Evolutionary conservation across 345 rosid genomes (phyloP).

Genomic region (Pistacia vera): DNA sequence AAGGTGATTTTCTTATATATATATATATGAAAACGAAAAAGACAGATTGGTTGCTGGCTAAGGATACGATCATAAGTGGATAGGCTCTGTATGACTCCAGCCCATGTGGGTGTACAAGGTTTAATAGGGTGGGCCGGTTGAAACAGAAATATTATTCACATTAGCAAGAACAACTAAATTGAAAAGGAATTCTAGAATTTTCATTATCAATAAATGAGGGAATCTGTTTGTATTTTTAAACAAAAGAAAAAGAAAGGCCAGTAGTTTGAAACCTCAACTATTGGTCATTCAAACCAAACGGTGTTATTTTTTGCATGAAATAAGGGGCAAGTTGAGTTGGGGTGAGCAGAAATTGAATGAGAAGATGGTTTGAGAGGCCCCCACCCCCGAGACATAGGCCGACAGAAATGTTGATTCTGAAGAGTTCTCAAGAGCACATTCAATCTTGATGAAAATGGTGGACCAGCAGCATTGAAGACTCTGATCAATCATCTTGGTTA

Average conservation of each 20-base stretch:
- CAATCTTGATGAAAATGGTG: background rate
- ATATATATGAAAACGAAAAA: no score
- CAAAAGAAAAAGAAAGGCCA: no score
- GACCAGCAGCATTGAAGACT: slow-evolving; percentile 1
- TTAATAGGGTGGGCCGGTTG: background rate
- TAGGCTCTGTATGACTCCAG: background rate
- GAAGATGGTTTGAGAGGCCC: background rate
- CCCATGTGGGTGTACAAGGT: background rate
- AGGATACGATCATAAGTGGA: background rate
- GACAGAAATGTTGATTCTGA: background rate
- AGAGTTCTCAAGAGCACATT: background rate
- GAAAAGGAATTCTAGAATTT: no score
- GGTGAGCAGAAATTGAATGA: background rate
- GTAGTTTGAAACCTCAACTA: no score
- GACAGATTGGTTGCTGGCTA: background rate
- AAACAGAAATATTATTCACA: background rate
- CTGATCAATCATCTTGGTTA: background rate
- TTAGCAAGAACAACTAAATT: no score
- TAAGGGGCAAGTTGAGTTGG: background rate
- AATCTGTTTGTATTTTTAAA: no score
- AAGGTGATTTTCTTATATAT: no score
- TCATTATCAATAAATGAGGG: no score
- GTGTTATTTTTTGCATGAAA: background rate
- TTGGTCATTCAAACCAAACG: no score
- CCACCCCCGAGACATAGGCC: slow-evolving; percentile 18